A percentile compares a stretch with the other conserved stretches of the same genome.
Conservation (phyloP, 306 rosid genomes). For the Mimosa pudica region DNA sequence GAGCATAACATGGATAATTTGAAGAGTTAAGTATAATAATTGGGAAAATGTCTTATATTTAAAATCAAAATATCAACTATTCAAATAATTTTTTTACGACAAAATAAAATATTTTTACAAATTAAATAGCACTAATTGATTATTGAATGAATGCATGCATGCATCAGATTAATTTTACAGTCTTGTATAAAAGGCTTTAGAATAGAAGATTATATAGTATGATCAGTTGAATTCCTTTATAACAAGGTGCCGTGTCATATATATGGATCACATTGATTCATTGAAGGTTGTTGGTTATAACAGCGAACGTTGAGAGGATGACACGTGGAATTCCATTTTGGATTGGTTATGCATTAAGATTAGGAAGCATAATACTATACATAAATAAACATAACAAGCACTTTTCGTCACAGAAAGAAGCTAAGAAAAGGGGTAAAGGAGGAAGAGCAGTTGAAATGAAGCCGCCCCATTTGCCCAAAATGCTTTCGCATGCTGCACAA, state of each 20-base stretch:
- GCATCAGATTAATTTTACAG: background rate
- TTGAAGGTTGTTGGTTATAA: background rate
- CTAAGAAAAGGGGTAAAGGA: background rate
- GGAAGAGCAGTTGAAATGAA: background rate
- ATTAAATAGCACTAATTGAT: too few relatives aligned
- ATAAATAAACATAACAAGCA: background rate
- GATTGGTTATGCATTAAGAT: background rate
- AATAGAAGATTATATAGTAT: background rate
- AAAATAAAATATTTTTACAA: too few relatives aligned
- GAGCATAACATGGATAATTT: too few relatives aligned
- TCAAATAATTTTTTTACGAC: too few relatives aligned
- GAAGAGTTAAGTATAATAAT: too few relatives aligned
- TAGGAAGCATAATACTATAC: background rate
- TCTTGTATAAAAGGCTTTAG: background rate
- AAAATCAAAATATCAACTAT: too few relatives aligned
- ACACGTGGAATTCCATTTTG: conserved; percentile 40
- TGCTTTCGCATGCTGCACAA: background rate
- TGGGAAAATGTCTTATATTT: too few relatives aligned
- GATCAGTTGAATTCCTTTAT: background rate
- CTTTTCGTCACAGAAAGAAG: conserved; percentile 9
- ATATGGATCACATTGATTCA: background rate
- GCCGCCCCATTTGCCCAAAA: conserved; percentile 5
- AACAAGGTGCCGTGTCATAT: background rate
- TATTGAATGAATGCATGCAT: too few relatives aligned
- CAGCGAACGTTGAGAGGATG: background rate